Evolutionary conservation across 805 yeast genomes (phyloP).

Genomic region (Saccharomycopsis fodiens): DNA sequence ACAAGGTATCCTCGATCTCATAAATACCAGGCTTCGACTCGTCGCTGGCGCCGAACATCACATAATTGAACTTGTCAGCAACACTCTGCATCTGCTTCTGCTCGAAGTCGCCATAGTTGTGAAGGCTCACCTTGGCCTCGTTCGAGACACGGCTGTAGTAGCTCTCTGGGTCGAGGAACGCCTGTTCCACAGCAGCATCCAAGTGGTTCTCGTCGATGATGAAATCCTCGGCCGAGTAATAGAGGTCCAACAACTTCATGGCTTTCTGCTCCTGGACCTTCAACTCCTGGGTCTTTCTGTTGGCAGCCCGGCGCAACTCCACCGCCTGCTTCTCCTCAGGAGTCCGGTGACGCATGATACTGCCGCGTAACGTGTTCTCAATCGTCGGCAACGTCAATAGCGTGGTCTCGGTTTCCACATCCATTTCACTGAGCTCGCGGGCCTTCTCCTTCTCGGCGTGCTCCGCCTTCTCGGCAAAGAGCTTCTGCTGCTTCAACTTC

Average conservation of each 20-base stretch:
- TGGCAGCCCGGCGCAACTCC: conserved; percentile 54
- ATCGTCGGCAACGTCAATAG: conserved; percentile 74
- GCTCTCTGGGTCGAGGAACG: conserved; percentile 31
- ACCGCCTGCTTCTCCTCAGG: conserved; percentile 55
- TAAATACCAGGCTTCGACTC: conserved; percentile 19
- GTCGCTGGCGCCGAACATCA: conserved; percentile 18
- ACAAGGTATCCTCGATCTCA: conserved; percentile 57
- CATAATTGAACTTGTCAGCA: conserved; percentile 14
- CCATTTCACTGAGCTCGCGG: conserved; percentile 26
- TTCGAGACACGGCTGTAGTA: conserved; percentile 6
- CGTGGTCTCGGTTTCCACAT: conserved; percentile 34
- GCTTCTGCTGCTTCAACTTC: conserved; percentile 32
- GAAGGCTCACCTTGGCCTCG: conserved; percentile 3
- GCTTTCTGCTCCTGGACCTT: conserved; percentile 47
- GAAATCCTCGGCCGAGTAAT: conserved; percentile 60
- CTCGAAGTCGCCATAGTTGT: conserved; percentile 6
- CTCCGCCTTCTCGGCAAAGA: conserved; percentile 27
- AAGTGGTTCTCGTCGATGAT: conserved; percentile 68
- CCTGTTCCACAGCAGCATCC: conserved; percentile 46
- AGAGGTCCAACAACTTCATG: conserved; percentile 54
- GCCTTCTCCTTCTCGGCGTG: conserved; percentile 26
- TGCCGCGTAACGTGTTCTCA: conserved; percentile 56
- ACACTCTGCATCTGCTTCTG: conserved; percentile 6
- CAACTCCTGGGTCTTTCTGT: conserved; percentile 51
- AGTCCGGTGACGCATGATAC: conserved; percentile 67